phyloP scores from a whole-genome alignment of 2,329 filamentous ascomycete genomes.

The Cercospora citrullina region DNA sequence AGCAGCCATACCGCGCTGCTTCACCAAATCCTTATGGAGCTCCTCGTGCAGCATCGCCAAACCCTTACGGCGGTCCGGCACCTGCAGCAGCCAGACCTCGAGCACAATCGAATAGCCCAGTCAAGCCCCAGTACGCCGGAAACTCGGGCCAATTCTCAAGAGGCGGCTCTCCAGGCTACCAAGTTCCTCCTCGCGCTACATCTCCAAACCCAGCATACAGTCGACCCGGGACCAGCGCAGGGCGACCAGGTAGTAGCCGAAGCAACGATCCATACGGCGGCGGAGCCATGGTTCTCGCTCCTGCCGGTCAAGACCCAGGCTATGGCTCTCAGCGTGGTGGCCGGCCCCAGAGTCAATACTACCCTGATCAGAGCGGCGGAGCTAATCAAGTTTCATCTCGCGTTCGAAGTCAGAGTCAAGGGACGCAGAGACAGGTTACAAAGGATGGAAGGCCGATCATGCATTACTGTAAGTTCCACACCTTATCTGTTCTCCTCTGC shows the following conservation, averaged over 20 bases:
- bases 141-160: constrained; percentile 33
- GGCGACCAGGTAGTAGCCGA: constrained; percentile 46
- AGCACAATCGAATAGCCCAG: constrained; percentile 45
- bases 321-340: constrained; percentile 45
- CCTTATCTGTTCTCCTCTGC: background rate
- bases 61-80: constrained; percentile 53
- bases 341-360: constrained; percentile 49
- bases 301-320: constrained; percentile 43
- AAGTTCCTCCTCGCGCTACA: constrained; percentile 41
- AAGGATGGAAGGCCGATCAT: constrained; percentile 83
- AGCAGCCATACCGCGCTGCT: constrained; percentile 47
- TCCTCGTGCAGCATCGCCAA: constrained; percentile 30
- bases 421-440: constrained; percentile 81
- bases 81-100: constrained; percentile 36
- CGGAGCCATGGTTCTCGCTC: constrained; percentile 48
- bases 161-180: constrained; percentile 43
- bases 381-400: constrained; percentile 44
- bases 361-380: constrained; percentile 35
- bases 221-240: constrained; percentile 40
- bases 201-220: constrained; percentile 43
- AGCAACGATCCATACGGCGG: constrained; percentile 38
- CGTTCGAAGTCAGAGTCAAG: constrained; percentile 78
- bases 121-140: constrained; percentile 42
- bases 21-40: constrained; percentile 63
- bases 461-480: constrained; percentile 77